These are phyloP conservation scores for Zalaria obscura DNA, from an alignment of 2,329 filamentous ascomycete species.

Conservation along the genomic window DNA sequence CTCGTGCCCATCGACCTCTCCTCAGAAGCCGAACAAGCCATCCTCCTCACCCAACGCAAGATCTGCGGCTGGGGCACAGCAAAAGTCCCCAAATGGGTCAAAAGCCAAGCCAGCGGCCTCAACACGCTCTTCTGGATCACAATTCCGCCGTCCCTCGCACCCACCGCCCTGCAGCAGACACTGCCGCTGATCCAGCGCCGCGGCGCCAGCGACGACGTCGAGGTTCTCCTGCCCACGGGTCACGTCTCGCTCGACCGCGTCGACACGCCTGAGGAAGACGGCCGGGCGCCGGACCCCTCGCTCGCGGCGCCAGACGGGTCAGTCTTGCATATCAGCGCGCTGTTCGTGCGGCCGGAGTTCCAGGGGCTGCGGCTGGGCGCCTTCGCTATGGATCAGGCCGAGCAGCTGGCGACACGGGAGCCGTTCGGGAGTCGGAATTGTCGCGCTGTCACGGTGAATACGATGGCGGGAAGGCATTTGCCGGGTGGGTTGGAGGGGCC, in stretches of 20 bases:
- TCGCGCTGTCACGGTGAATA: conserved; percentile 7
- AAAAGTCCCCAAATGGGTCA: conserved; percentile 7
- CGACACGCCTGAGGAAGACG: conserved; percentile 3
- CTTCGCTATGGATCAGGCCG: conserved; percentile 7
- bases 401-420: conserved; percentile 5
- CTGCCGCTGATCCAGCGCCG: not conserved
- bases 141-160: conserved; percentile 1
- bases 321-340: conserved; percentile 7
- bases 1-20: conserved; percentile 8
- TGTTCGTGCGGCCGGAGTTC: conserved; percentile 9
- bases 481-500: conserved; percentile 4
- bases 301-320: conserved; percentile 5
- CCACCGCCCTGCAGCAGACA: not conserved
- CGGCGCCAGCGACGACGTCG: not conserved
- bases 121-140: conserved; percentile 10
- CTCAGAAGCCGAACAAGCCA: conserved; percentile 1
- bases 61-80: conserved; percentile 9
- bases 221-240: conserved; percentile 4
- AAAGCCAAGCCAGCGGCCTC: conserved; percentile 3
- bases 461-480: conserved; percentile 5
- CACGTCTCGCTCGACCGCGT: conserved; percentile 8
- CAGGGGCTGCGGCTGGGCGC: conserved; percentile 6
- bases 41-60: conserved; percentile 8
- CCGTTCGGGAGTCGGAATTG: conserved; percentile 7
- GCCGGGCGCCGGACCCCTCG: conserved; percentile 1